These are phyloP conservation scores for Tricholoma bakamatsutake DNA, from an alignment of 768 basidiomycete species.

Conservation along the genomic window DNA sequence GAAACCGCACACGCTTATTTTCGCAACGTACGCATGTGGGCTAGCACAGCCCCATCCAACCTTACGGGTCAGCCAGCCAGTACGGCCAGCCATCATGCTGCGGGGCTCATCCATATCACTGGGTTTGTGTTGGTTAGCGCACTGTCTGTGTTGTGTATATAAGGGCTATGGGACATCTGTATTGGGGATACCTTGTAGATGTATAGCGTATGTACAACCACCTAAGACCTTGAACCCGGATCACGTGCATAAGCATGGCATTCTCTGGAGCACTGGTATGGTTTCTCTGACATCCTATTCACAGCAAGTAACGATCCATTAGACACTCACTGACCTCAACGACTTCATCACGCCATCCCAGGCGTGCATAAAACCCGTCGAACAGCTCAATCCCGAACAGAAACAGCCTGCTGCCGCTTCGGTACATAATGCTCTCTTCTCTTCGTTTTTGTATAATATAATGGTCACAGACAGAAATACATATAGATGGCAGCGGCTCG, in stretches of 20 bases:
- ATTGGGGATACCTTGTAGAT: neutral
- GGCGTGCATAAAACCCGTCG: conserved; percentile 94
- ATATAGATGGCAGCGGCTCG: conserved; percentile 74
- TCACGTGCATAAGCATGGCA: conserved; percentile 44
- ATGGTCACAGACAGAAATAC: conserved; percentile 78
- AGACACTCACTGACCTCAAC: conserved; percentile 93
- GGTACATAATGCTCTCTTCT: conserved; percentile 20
- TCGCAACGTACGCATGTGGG: conserved; percentile 68
- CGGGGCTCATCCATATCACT: neutral
- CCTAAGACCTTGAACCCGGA: neutral
- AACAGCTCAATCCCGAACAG: conserved; percentile 31
- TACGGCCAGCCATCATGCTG: conserved; percentile 11
- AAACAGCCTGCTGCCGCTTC: conserved; percentile 30
- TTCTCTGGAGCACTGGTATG: conserved; percentile 82
- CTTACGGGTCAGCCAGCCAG: conserved; percentile 31
- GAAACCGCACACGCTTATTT: conserved; percentile 66
- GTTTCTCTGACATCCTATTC: conserved; percentile 2
- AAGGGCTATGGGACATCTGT: neutral
- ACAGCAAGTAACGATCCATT: neutral
- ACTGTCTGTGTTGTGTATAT: conserved; percentile 5
- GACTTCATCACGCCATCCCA: conserved; percentile 97
- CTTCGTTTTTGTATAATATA: neutral
- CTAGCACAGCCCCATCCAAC: conserved; percentile 44
- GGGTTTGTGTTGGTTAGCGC: conserved; percentile 1
- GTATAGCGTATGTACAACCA: too few relatives aligned